A percentile compares a stretch with the other conserved stretches of the same genome.
Conservation (phyloP, 176 grass and related monocot genomes). For the Sorghum bicolor region DNA sequence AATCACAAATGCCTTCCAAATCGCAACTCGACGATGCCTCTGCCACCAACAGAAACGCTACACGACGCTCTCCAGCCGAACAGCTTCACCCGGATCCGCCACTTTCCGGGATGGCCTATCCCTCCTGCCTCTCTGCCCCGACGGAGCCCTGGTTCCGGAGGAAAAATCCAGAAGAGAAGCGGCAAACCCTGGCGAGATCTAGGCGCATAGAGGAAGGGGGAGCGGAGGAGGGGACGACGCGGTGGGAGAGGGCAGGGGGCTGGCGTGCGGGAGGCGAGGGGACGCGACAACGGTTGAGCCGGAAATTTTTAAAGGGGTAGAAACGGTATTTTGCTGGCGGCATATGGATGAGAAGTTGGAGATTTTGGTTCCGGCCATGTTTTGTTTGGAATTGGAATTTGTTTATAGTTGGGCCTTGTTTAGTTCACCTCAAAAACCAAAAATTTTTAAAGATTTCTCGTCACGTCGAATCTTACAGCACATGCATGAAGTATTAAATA, state of each 20-base stretch:
- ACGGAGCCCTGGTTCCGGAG: not conserved
- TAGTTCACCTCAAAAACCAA: no score
- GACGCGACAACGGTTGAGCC: not conserved
- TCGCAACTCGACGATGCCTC: not conserved
- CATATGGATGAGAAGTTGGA: no score
- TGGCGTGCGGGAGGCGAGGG: not conserved
- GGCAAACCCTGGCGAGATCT: conserved; percentile 14
- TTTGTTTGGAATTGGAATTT: no score
- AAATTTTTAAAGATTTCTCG: no score
- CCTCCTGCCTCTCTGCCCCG: not conserved
- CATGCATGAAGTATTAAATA: no score
- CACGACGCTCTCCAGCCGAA: not conserved
- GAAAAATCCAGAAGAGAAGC: not conserved
- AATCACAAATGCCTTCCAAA: not conserved
- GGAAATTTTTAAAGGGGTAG: not conserved
- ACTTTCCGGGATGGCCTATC: no score
- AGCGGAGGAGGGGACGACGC: not conserved
- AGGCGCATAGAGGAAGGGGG: not conserved
- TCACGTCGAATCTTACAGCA: no score
- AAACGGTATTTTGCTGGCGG: no score
- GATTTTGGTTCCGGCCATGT: no score
- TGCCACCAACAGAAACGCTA: not conserved
- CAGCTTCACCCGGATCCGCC: not conserved
- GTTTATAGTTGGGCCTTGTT: no score
- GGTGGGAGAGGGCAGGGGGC: conserved; percentile 5